phyloP scores from a whole-genome alignment of 345 rosid genomes.

The Erodium maritimum region DNA sequence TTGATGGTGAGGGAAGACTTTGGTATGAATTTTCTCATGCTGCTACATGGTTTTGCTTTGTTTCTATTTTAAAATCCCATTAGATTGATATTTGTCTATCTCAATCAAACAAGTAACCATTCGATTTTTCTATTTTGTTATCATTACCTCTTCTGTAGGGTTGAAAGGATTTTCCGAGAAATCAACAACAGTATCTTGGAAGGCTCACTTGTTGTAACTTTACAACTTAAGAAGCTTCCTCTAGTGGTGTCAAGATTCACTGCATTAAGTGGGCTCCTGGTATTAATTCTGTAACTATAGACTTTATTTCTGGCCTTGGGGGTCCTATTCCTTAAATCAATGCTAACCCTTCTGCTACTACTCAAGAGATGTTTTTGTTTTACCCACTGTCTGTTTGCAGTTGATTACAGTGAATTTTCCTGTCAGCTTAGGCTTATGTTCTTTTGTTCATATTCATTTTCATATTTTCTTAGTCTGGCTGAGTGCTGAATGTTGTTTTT shows the following conservation, averaged over 20 bases:
- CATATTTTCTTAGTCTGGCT: not conserved
- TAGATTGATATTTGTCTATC: constrained; percentile 2
- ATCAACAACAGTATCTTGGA: constrained; percentile 57
- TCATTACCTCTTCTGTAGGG: constrained; percentile 40
- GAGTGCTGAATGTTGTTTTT: not conserved
- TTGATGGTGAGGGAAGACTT: constrained; percentile 85
- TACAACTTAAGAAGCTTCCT: constrained; percentile 61
- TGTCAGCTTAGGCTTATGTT: not conserved
- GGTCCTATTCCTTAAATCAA: not conserved
- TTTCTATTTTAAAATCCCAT: not conserved
- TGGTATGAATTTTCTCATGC: constrained; percentile 38
- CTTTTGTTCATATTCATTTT: not conserved
- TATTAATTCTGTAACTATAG: constrained; percentile 19
- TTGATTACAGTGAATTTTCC: not conserved
- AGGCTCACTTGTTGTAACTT: constrained; percentile 60
- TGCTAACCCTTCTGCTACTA: not conserved
- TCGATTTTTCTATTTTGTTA: constrained; percentile 9
- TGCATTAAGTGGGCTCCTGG: constrained; percentile 93
- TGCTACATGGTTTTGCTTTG: constrained; percentile 9
- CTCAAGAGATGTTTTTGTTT: no score
- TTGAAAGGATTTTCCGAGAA: constrained; percentile 81
- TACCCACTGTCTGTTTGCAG: not conserved
- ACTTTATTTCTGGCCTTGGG: not conserved
- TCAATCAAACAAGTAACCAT: constrained; percentile 2
- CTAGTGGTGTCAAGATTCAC: constrained; percentile 72